These are phyloP conservation scores for Deuterostichococcus epilithicus DNA, from an alignment of 139 green algal species.

Conservation along the genomic window DNA sequence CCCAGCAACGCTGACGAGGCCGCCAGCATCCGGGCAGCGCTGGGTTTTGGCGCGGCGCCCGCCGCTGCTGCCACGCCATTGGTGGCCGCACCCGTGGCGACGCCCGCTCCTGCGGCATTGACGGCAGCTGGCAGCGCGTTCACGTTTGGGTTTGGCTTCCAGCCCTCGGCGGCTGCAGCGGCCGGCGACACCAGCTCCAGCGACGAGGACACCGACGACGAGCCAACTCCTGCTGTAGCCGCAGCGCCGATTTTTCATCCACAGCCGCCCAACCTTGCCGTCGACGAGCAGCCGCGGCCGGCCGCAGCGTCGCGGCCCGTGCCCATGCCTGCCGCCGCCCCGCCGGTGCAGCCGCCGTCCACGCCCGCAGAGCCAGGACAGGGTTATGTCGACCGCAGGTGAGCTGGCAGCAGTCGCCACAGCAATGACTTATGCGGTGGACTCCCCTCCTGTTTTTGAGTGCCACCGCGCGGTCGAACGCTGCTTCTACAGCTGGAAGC, in stretches of 20 bases:
- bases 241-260: not conserved
- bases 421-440: too few relatives aligned
- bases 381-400: not conserved
- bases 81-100: too few relatives aligned
- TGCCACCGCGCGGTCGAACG: too few relatives aligned
- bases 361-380: conserved; percentile 1
- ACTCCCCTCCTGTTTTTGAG: too few relatives aligned
- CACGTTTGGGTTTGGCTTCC: conserved; percentile 12
- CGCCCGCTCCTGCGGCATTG: too few relatives aligned
- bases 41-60: conserved; percentile 32
- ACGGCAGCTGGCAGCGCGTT: not conserved
- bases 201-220: conserved; percentile 1
- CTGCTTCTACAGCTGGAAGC: too few relatives aligned
- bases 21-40: conserved; percentile 40
- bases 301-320: not conserved
- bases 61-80: not conserved
- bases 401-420: not conserved
- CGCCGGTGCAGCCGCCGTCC: conserved; percentile 9
- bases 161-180: not conserved
- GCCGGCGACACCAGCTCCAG: not conserved
- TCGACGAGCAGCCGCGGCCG: not conserved
- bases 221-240: not conserved
- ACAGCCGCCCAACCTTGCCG: conserved; percentile 1
- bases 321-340: not conserved
- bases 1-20: conserved; percentile 71